These are phyloP conservation scores for Aspergillus asperescens DNA, from an alignment of 495 filamentous ascomycete genomes.

Conservation along the genomic window DNA sequence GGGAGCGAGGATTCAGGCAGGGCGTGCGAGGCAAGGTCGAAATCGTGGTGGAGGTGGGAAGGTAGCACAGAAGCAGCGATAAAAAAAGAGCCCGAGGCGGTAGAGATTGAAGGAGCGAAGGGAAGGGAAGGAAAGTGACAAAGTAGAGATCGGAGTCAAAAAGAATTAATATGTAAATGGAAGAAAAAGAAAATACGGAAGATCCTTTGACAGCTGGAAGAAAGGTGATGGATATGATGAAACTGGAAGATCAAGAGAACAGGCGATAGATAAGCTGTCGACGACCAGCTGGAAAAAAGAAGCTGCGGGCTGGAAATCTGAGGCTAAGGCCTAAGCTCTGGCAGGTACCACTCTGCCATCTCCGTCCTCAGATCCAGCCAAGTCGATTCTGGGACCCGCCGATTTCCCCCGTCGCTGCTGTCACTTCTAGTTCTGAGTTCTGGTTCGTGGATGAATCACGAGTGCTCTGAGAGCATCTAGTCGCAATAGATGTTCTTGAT, in stretches of 20 bases:
- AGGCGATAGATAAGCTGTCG: conserved; percentile 22
- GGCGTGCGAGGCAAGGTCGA: neutral
- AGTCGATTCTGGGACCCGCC: neutral
- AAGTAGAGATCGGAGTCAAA: conserved; percentile 8
- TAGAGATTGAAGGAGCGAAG: conserved; percentile 1
- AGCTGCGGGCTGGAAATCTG: conserved; percentile 15
- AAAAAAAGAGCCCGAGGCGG: conserved; percentile 1
- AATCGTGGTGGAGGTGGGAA: conserved; percentile 1
- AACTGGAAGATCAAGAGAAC: neutral
- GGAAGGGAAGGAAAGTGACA: neutral
- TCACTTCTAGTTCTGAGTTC: too few species aligned
- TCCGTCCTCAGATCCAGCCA: neutral
- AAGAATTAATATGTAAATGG: conserved; percentile 15
- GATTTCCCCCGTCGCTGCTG: neutral
- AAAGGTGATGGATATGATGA: neutral
- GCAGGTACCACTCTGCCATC: neutral
- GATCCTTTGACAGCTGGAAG: conserved; percentile 12
- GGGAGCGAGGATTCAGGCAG: conserved; percentile 3
- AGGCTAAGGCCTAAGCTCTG: conserved; percentile 1
- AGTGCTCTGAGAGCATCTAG: too few species aligned
- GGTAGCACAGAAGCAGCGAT: conserved; percentile 14
- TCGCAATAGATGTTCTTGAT: neutral
- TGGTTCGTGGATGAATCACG: too few species aligned
- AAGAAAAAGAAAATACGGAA: conserved; percentile 11
- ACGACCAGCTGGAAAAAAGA: conserved; percentile 21